phyloP scores from a whole-genome alignment of 148 eudicot species.

The Chenopodium album region DNA sequence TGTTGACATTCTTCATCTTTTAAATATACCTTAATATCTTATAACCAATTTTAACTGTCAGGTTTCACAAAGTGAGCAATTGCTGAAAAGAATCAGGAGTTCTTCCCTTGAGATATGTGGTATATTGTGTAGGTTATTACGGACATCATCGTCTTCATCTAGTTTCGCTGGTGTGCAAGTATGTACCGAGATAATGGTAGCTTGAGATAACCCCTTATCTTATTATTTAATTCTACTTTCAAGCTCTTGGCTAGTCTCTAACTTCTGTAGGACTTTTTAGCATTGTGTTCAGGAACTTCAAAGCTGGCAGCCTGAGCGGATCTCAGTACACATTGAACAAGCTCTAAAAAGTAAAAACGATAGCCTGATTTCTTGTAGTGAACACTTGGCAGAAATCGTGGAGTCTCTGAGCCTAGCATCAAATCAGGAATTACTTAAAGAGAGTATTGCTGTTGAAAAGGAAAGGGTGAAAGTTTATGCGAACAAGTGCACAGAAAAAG shows the following conservation, averaged over 20 bases:
- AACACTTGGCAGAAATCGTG: constrained; percentile 44
- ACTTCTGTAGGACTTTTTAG: constrained; percentile 42
- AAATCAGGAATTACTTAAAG: constrained; percentile 63
- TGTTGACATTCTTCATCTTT: not conserved
- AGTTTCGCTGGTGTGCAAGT: constrained; percentile 64
- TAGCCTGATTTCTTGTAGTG: constrained; percentile 35
- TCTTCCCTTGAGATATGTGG: constrained; percentile 53
- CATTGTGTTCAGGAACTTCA: constrained; percentile 70
- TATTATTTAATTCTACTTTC: not conserved
- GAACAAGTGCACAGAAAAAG: constrained; percentile 34
- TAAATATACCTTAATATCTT: not conserved
- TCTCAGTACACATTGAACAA: constrained; percentile 57
- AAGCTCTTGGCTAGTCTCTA: constrained; percentile 13
- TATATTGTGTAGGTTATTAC: constrained; percentile 51
- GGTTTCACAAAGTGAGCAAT: constrained; percentile 69
- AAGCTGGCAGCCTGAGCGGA: constrained; percentile 47
- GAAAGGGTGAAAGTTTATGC: constrained; percentile 53
- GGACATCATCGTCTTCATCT: constrained; percentile 44
- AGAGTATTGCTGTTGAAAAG: constrained; percentile 75
- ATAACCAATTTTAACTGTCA: constrained; percentile 27
- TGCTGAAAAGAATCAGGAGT: constrained; percentile 57
- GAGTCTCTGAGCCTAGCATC: constrained; percentile 54
- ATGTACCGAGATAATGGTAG: constrained; percentile 47
- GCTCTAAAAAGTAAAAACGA: constrained; percentile 43
- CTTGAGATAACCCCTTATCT: constrained; percentile 14